Conservation (phyloP, 306 rosid species). For the Adenanthera pavonina region DNA sequence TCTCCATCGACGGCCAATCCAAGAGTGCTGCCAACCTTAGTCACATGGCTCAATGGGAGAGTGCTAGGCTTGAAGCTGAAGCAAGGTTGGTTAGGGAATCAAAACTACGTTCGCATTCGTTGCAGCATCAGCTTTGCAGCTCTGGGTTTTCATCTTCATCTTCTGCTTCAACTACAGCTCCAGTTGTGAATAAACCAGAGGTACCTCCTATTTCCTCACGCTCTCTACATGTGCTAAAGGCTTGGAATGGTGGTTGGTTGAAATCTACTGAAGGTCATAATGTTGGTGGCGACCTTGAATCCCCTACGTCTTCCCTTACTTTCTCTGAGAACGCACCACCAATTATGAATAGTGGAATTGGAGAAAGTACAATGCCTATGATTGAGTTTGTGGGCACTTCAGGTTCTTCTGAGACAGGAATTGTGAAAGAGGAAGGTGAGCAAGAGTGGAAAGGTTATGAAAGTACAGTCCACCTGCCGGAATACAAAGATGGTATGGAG, state of each 20-base stretch:
- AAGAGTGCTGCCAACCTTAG: slow-evolving; percentile 86
- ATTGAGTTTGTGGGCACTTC: slow-evolving; percentile 84
- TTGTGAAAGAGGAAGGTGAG: slow-evolving; percentile 64
- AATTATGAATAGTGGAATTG: slow-evolving; percentile 40
- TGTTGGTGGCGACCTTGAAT: slow-evolving; percentile 63
- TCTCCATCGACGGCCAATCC: slow-evolving; percentile 71
- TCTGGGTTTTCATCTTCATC: slow-evolving; percentile 47
- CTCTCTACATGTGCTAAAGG: slow-evolving; percentile 43
- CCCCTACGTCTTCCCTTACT: slow-evolving; percentile 86
- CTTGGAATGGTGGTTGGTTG: slow-evolving; percentile 59
- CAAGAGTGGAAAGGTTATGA: slow-evolving; percentile 74
- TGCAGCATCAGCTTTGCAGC: slow-evolving; percentile 48
- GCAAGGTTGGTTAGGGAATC: slow-evolving; percentile 95
- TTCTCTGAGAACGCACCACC: slow-evolving; percentile 64
- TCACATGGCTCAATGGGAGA: slow-evolving; percentile 99
- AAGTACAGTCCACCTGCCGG: slow-evolving; percentile 43
- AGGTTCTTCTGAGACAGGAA: slow-evolving; percentile 52
- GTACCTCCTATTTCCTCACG: slow-evolving; percentile 27
- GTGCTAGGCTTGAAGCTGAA: slow-evolving; percentile 99
- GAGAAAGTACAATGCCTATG: slow-evolving; percentile 52
- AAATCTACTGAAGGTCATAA: slow-evolving; percentile 41
- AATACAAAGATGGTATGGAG: slow-evolving; percentile 53
- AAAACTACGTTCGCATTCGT: slow-evolving; percentile 66
- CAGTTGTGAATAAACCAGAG: slow-evolving; percentile 31
- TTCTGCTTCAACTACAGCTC: slow-evolving; percentile 47